Evolutionary conservation across 2,329 filamentous ascomycete species (phyloP), one percentile per base, ranked within the genome.

Genomic region (Colletotrichum tropicicola): DNA sequence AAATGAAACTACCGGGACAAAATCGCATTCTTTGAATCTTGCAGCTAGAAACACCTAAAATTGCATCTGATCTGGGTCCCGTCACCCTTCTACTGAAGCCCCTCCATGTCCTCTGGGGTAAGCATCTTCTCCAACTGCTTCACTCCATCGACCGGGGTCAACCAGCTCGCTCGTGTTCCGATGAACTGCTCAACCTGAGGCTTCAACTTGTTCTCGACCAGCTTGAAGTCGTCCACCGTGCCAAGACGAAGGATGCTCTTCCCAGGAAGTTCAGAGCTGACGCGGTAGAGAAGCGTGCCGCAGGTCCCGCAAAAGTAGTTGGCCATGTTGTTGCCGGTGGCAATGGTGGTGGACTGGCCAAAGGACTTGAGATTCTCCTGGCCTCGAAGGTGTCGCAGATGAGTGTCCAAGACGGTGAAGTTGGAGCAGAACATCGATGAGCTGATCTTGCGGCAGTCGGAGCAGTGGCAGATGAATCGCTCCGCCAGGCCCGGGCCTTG

Each of bases 371-470:
- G 78, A 27, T 81, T 83, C 1, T 85, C 82, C 4, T 76, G 73
- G 8, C 87, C 87, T 12, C 86, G 84, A 0, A 85, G 9, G 68
- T 87, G 82, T 48, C 72, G 79, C 0, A 88, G 68, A 60, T 82
- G 62, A 0, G 72, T 70, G 70, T 87, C 79, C 10, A 70, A 66
- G 41, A 88, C 73, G 62, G 79, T 79, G 70, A 90, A 87, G 75
- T 87, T 89, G 56, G 85, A 83, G 3, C 86, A 83, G 74, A 87
- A 89, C 83, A 89, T 87, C 0, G 86, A 87, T 0, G 87, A 85
- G 0, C 86, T 89, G 65, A 90, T 79, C 69, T 90, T 90, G 70
- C 79, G 86, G 74, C 87, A 90, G 74, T 90, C 87, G 32, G 76
- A 72, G 73, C 87, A 90, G 77, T 90, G 80, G 75, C 87, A 90